Base-by-base conservation (phyloP, 768 basidiomycete species). In the Russula dissimulans region DNA sequence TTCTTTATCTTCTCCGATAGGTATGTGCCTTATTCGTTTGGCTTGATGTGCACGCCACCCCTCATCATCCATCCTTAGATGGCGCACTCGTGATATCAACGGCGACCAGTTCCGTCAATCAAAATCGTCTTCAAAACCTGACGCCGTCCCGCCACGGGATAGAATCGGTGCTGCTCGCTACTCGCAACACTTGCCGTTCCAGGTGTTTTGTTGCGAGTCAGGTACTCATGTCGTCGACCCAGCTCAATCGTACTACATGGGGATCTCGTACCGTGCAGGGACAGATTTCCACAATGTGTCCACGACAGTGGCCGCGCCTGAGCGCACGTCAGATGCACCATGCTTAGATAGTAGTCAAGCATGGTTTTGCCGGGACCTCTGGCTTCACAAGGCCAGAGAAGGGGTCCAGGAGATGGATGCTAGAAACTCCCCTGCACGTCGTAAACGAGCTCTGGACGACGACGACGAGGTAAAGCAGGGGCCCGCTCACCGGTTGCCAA, bases 71-170 rank as follows among this genome's bases (percentile, higher is more conserved):
- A 44, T 18, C 6, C 48, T 26, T 63, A 95, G 93, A 63, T 99
- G 97, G 97, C 79, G 97, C 57, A 97, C 97, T 4, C 86, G 97
- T 38, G 97, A 99, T 69, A 95, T 99, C 67, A 92, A 90, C 69
- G 97, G 97, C 38, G 95, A 98, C 75, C 89, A 97, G 68, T 98
- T 99, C 79, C 84, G 97, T 8, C 95, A 97, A 68, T 94, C 95
- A 54, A 93, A 91, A 69, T 97, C 94, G 1, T 90, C 91, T 15
- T 90, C 93, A 1, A 89, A 92, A 63, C 82, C 86, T 17, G 91
- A 92, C 68, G 86, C 88, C 3, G 92, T 93, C 0, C 97, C 97
- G 15, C 95, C 95, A 3, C 88, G 95, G 64, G 95, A 99, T 72
- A 78, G 78, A 59, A 77, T 77, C 47, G 93, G 91, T 3, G 84